A percentile compares a stretch with the other conserved stretches of the same genome.
Conservation (phyloP, 2,329 filamentous ascomycete genomes). For the Cercospora beticola region DNA sequence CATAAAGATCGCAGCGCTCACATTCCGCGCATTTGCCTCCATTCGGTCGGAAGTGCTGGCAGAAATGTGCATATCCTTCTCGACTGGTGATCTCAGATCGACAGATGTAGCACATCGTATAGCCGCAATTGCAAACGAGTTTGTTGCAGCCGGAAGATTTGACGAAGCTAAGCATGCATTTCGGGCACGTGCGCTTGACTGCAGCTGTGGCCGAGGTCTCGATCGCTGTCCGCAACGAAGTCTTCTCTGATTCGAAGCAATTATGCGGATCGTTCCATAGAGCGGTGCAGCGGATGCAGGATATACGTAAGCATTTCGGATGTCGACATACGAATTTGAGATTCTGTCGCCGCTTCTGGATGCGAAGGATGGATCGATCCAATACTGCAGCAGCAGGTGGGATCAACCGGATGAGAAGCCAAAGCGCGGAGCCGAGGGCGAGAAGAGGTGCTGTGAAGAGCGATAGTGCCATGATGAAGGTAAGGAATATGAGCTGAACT, state of each 20-base stretch:
- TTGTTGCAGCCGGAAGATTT: constrained; percentile 96
- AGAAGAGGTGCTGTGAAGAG: constrained; percentile 51
- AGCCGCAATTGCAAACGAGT: constrained; percentile 90
- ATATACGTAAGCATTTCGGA: constrained; percentile 64
- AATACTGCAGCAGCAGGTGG: constrained; percentile 17
- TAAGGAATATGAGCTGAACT: constrained; percentile 51
- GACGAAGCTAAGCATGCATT: constrained; percentile 88
- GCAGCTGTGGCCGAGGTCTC: constrained; percentile 92
- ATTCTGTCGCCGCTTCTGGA: constrained; percentile 69
- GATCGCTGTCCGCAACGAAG: constrained; percentile 81
- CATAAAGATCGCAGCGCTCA: constrained; percentile 56
- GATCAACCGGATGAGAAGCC: constrained; percentile 17
- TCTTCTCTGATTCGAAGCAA: constrained; percentile 80
- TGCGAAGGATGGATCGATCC: constrained; percentile 55
- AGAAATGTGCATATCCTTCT: constrained; percentile 91
- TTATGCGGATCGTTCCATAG: constrained; percentile 85
- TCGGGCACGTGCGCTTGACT: constrained; percentile 90
- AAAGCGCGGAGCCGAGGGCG: constrained; percentile 44
- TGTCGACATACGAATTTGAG: constrained; percentile 76
- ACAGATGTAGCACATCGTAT: constrained; percentile 97
- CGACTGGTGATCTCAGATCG: constrained; percentile 57
- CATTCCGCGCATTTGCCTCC: constrained; percentile 76
- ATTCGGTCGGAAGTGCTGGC: constrained; percentile 87
- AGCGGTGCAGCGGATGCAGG: constrained; percentile 80
- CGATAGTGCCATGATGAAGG: constrained; percentile 29